Percentiles rank a stretch among this genome's conserved stretches.
phyloP scores from a whole-genome alignment of 305 asterid genomes.

The Fraxinus angustifolia region DNA sequence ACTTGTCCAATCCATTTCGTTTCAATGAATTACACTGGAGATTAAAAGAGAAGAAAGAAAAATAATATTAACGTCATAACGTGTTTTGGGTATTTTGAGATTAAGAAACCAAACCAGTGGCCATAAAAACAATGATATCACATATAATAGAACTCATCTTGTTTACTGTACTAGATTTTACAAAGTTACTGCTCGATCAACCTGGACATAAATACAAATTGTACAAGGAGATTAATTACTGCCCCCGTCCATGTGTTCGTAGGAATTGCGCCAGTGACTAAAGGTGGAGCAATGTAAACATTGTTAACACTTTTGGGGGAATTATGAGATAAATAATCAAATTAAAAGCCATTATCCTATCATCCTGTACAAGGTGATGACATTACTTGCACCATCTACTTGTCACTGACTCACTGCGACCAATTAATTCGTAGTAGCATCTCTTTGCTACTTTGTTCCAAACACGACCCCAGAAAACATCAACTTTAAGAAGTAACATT shows the following conservation, averaged over 20 bases:
- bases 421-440: not conserved
- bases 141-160: not conserved
- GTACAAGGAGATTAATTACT: not conserved
- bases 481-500: not conserved
- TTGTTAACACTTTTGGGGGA: not conserved
- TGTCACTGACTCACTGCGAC: not conserved
- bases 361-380: not conserved
- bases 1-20: not conserved
- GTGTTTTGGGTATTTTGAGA: not conserved
- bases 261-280: not conserved
- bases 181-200: not conserved
- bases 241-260: not conserved
- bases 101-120: not conserved
- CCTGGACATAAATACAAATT: not conserved
- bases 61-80: not conserved
- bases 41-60: not conserved
- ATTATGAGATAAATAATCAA: not conserved
- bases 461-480: not conserved
- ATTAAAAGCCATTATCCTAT: not conserved
- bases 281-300: not conserved
- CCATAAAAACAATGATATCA: not conserved
- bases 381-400: not conserved
- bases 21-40: not conserved
- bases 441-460: not conserved
- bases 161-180: not conserved